Base-by-base conservation (phyloP, 2,329 filamentous ascomycete genomes). In the Dendryphion nanum region DNA sequence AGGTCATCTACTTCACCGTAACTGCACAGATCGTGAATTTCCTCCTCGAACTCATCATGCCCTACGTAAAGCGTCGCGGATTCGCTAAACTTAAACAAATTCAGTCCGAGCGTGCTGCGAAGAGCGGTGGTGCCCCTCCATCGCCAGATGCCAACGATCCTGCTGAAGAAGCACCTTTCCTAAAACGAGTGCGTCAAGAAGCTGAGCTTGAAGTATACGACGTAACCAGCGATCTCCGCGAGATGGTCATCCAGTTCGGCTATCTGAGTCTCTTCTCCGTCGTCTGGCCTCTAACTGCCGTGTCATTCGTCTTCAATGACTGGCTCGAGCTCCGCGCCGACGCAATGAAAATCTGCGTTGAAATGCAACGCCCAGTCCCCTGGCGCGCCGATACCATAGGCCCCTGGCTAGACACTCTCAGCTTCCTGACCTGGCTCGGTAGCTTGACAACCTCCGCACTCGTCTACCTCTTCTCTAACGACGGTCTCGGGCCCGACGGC, bases 1-100 rank as follows among this genome's bases (percentile, higher is more conserved):
- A 97, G 63, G 88, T 96, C 62, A 93, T 96, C 47, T 97, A 95
- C 69, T 93, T 95, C 47, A 95, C 91, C 0, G 87, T 97, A 20
- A 96, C 91, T 0, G 91, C 89, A 0, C 91, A 96, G 60, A 78
- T 96, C 24, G 84, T 98, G 53, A 93, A 86, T 59, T 84, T 96
- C 37, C 82, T 78, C 10, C 82, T 91, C 44, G 93, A 98, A 64
- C 79, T 89, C 4, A 71, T 96, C 23, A 79, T 96, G 2, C 93
- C 93, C 1, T 89, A 88, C 50, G 68, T 88, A 35, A 96, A 95
- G 67, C 83, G 87, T 44, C 81, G 82, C 53, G 80, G 83, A 1
- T 83, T 86, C 60, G 77, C 81, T 53, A 91, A 90, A 56, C 89
- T 88, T 59, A 87, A 89, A 64, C 75, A 89, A 50, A 81, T 87